Base-by-base conservation (phyloP, 495 filamentous ascomycete species). In the Neurospora sp. region DNA sequence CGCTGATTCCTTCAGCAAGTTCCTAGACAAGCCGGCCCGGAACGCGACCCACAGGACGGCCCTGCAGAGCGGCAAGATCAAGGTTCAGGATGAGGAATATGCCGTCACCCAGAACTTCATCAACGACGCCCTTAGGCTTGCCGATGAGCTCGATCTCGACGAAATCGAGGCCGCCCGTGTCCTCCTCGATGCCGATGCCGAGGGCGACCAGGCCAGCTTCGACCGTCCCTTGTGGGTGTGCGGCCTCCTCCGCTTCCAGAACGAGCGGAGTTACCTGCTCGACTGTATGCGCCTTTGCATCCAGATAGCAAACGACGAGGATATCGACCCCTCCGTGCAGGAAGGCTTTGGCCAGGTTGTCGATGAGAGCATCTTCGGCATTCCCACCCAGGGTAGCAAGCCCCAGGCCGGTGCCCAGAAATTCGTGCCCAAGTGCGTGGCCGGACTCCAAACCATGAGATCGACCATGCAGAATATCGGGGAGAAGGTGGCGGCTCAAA, bases 121-220 rank as follows among this genome's bases (percentile, higher is more conserved):
- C 80, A 89, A 96, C 80, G 87, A 89, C 71, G 86, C 90, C 41
- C 84, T 94, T 20, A 86, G 92, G 78, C 81, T 98, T 44, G 93
- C 94, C 69, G 95, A 98, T 82, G 90, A 90, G 35, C 85, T 98
- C 70, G 88, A 97, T 75, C 85, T 99, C 38, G 95, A 99, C 81
- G 96, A 99, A 80, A 75, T 97, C 69, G 85, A 94, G 77, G 91
- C 96, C 27, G 92, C 94, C 8, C 80, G 85, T 68, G 82, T 97
- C 35, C 88, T 95, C 72, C 80, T 96, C 20, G 86, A 86, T 46
- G 88, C 91, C 10, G 86, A 91, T 76, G 85, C 91, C 8, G 87
- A 92, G 77, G 84, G 88, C 68, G 89, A 92, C 74, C 83, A 88
- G 11, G 84, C 88, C 68, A 75, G 84, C 18, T 83, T 93, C 37